Conservation (phyloP, 2,329 filamentous ascomycete genomes). For the Ascochyta lentis region DNA sequence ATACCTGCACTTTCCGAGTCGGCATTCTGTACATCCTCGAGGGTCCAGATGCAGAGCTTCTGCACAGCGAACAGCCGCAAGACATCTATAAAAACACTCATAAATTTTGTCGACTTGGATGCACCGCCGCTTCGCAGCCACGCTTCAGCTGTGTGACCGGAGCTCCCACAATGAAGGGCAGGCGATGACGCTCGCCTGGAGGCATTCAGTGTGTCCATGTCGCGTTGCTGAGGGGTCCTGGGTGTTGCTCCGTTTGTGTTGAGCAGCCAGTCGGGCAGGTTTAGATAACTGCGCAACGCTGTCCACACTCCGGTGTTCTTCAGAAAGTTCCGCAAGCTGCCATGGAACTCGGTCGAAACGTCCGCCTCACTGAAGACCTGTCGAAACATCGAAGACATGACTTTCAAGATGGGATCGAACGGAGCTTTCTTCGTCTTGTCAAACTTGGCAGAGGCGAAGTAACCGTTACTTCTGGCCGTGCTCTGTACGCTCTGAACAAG, state of each 20-base stretch:
- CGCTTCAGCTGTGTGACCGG: constrained; percentile 50
- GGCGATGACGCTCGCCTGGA: constrained; percentile 42
- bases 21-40: constrained; percentile 91
- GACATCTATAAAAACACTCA: constrained; percentile 88
- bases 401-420: constrained; percentile 66
- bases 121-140: constrained; percentile 55
- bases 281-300: constrained; percentile 63
- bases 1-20: constrained; percentile 76
- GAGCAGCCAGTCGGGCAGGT: constrained; percentile 70
- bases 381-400: constrained; percentile 67
- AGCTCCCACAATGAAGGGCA: constrained; percentile 45
- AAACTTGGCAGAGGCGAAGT: constrained; percentile 66
- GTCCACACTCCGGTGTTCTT: constrained; percentile 62
- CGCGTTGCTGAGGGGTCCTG: constrained; percentile 35
- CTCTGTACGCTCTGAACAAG: constrained; percentile 65
- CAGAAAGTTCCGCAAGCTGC: constrained; percentile 62
- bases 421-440: constrained; percentile 65
- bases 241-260: constrained; percentile 29
- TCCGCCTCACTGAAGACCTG: constrained; percentile 71
- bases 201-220: constrained; percentile 22
- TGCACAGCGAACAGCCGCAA: constrained; percentile 80
- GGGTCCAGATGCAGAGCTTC: constrained; percentile 85
- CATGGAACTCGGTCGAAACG: constrained; percentile 66
- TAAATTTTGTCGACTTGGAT: constrained; percentile 70
- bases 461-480: constrained; percentile 63